These are phyloP conservation scores for Arthrobotrys conoides DNA, from an alignment of 2,329 filamentous ascomycete species.

Conservation along the genomic window DNA sequence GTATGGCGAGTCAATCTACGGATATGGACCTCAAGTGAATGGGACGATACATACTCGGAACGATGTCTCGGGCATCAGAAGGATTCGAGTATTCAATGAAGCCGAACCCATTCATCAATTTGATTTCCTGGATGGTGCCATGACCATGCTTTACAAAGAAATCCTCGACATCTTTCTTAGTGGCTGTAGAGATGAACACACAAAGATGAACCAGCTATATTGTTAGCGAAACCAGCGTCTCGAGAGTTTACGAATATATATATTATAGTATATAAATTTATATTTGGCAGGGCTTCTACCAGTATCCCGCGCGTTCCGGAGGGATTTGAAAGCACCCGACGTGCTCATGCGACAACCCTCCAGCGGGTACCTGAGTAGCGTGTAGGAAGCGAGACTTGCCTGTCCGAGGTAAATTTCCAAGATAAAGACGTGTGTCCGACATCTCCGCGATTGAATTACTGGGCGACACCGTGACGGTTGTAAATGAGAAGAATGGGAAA, in stretches of 20 bases:
- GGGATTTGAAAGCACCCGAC: conserved; percentile 3
- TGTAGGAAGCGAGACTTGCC: conserved; percentile 75
- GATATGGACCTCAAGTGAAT: conserved; percentile 58
- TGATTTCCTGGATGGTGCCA: conserved; percentile 98
- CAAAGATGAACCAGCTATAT: conserved; percentile 66
- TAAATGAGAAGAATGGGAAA: neutral
- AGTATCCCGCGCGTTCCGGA: conserved; percentile 36
- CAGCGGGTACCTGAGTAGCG: conserved; percentile 21
- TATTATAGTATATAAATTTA: neutral
- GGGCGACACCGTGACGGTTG: conserved; percentile 37
- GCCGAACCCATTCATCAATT: conserved; percentile 99
- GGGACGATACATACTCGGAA: conserved; percentile 81
- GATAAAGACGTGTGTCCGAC: conserved; percentile 92
- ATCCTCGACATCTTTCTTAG: conserved; percentile 94
- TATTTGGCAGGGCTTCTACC: neutral
- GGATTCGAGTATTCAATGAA: conserved; percentile 99
- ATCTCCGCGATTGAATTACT: conserved; percentile 33
- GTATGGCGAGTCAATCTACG: conserved; percentile 42
- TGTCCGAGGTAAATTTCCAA: conserved; percentile 92
- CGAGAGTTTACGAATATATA: neutral
- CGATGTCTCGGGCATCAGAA: conserved; percentile 97
- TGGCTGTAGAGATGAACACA: conserved; percentile 74
- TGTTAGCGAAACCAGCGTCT: conserved; percentile 67
- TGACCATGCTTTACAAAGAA: conserved; percentile 97
- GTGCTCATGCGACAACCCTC: conserved; percentile 44